Percentiles rank a stretch among this genome's conserved stretches.
Conservation (phyloP, 352 stramenopile genomes). For the Phytopythium litorale region DNA sequence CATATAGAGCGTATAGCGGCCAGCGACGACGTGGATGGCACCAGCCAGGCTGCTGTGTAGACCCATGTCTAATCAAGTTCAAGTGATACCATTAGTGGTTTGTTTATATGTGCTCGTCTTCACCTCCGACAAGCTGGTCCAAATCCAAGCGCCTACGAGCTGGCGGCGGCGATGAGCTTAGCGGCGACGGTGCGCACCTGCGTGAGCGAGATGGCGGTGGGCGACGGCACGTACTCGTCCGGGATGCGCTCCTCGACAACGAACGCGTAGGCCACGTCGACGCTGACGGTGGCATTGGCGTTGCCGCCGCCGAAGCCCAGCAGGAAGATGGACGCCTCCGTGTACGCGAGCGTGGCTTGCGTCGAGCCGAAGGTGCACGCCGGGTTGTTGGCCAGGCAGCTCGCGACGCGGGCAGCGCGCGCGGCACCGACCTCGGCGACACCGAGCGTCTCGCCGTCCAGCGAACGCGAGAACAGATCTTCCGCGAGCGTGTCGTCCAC, state of each 20-base stretch:
- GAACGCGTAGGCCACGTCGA: constrained; percentile 26
- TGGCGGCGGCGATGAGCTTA: constrained; percentile 16
- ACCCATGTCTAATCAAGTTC: no score
- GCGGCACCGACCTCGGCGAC: constrained; percentile 22
- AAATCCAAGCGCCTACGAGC: not conserved
- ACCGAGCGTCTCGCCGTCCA: constrained; percentile 20
- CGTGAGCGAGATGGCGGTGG: constrained; percentile 15
- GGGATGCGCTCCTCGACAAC: constrained; percentile 32
- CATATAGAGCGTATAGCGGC: no score
- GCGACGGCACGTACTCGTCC: constrained; percentile 17
- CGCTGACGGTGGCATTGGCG: constrained; percentile 22
- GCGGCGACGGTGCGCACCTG: constrained; percentile 19
- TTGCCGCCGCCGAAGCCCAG: constrained; percentile 29
- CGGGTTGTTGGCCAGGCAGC: constrained; percentile 30
- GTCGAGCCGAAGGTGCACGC: constrained; percentile 27
- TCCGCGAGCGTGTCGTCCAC: constrained; percentile 27
- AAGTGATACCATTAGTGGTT: not conserved
- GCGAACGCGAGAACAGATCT: constrained; percentile 23
- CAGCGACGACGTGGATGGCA: no score
- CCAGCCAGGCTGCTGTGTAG: no score
- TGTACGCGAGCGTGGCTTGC: constrained; percentile 27
- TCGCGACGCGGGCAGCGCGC: constrained; percentile 27
- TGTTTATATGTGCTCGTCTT: not conserved
- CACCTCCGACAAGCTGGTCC: not conserved
- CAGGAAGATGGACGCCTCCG: constrained; percentile 31